Conservation (phyloP, 148 eudicot species). For the Chenopodium quinoa region DNA sequence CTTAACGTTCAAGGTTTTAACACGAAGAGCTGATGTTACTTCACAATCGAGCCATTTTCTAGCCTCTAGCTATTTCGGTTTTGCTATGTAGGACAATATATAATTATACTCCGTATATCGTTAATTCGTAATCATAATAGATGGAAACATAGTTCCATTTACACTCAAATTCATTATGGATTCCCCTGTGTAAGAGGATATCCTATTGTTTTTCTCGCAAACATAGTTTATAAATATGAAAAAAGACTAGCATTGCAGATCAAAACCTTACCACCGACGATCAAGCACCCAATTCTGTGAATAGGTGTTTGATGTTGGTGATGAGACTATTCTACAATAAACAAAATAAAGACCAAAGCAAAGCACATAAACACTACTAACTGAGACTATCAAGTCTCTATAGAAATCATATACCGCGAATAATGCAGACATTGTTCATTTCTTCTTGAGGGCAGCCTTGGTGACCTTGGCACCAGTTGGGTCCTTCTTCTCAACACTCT, state of each 20-base stretch:
- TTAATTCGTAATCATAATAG: no score
- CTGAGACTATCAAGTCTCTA: neutral
- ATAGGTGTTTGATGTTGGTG: slow-evolving; percentile 16
- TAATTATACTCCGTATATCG: no score
- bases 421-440: slow-evolving; percentile 15
- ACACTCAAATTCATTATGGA: neutral
- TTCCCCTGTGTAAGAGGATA: neutral
- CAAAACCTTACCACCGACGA: slow-evolving; percentile 33
- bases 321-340: slow-evolving; percentile 2
- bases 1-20: no score
- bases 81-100: no score
- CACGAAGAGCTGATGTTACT: no score
- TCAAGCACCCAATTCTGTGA: slow-evolving; percentile 39
- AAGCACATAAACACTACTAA: neutral
- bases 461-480: slow-evolving; percentile 36
- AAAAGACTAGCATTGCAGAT: neutral
- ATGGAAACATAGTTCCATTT: no score
- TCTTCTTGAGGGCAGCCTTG: slow-evolving; percentile 35
- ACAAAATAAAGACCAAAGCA: slow-evolving; percentile 1
- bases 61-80: no score
- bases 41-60: no score
- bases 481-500: slow-evolving; percentile 39
- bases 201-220: neutral
- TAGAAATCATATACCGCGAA: neutral
- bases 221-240: neutral